Evolutionary conservation across 2,329 filamentous ascomycete genomes (phyloP), one percentile per base, ranked within the genome.

Genomic region (Aspergillus sergii): DNA sequence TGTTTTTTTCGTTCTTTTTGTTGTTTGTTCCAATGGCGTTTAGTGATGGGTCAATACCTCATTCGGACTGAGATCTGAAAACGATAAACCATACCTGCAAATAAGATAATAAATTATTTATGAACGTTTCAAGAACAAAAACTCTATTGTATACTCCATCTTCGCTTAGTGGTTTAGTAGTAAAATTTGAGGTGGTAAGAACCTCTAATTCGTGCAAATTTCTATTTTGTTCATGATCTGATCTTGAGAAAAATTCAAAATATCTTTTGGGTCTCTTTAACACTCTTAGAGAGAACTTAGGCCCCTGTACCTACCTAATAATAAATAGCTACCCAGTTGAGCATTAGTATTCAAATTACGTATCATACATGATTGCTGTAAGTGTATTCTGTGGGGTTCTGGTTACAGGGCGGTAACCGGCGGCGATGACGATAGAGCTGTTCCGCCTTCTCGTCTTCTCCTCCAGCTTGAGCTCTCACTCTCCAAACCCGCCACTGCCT

Each of bases 391-490:
- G 57, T 28, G 30, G 28, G 45, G 46, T 45, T 55, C 51, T 21
- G 32, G 57, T 63, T 41, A 43, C 32, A 48, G 11, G 21, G 34
- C 21, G 51, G 66, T 68, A 62, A 54, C 39, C 53, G 26, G 34
- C 51, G 55, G 43, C 62, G 62, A 72, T 71, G 70, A 72, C 70
- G 70, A 70, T 70, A 68, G 66, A 69, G 67, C 68, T 70, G 58
- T 56, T 63, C 58, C 66, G 68, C 62, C 63, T 66, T 30, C 34
- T 62, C 34, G 48, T 51, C 57, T 48, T 59, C 43, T 59, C 19
- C 45, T 51, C 57, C 32, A 51, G n/a, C 45, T 21, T 46, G 30
- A 43, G n/a, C 26, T 46, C 48, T 14, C n/a, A 5, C 30, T 50
- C 23, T 50, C 2, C 14, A 50, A 50, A 48, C 45, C 45, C n/a